Evolutionary conservation across 106 monocot genomes (phyloP).

Genomic region (Ottelia alismoides): DNA sequence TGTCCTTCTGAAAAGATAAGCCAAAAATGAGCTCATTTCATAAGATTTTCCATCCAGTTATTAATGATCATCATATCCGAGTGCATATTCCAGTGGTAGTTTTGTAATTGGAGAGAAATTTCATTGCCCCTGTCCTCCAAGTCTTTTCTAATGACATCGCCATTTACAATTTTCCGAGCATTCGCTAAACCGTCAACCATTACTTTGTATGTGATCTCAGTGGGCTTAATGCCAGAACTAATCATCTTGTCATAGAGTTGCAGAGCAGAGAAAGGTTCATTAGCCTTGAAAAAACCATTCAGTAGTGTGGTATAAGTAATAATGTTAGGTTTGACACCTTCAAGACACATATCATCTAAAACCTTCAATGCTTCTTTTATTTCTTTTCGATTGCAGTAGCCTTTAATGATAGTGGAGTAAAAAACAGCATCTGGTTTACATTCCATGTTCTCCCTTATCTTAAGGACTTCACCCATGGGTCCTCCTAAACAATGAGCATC

Average conservation of each 20-base stretch:
- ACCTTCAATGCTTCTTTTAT: constrained; percentile 14
- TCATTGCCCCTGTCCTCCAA: too few species aligned
- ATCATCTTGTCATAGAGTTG: constrained; percentile 5
- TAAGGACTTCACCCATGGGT: background rate
- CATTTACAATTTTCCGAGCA: too few species aligned
- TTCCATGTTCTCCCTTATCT: background rate
- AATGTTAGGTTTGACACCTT: constrained; percentile 16
- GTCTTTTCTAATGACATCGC: too few species aligned
- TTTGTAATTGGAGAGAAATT: too few species aligned
- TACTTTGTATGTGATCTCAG: background rate
- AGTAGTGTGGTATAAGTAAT: constrained; percentile 18
- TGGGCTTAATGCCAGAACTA: background rate
- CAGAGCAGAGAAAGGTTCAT: background rate
- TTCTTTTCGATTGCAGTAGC: constrained; percentile 13
- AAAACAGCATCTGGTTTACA: constrained; percentile 1
- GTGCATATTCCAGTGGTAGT: too few species aligned
- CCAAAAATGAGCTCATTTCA: too few species aligned
- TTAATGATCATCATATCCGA: too few species aligned
- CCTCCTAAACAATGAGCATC: constrained; percentile 7
- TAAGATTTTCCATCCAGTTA: too few species aligned
- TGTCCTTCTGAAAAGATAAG: too few species aligned
- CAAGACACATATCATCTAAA: constrained; percentile 18
- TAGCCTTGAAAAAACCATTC: constrained; percentile 5
- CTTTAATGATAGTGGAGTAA: constrained; percentile 28
- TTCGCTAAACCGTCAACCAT: constrained; percentile 6